phyloP scores from a whole-genome alignment of 306 rosid genomes.

The Cyamopsis tetragonoloba region DNA sequence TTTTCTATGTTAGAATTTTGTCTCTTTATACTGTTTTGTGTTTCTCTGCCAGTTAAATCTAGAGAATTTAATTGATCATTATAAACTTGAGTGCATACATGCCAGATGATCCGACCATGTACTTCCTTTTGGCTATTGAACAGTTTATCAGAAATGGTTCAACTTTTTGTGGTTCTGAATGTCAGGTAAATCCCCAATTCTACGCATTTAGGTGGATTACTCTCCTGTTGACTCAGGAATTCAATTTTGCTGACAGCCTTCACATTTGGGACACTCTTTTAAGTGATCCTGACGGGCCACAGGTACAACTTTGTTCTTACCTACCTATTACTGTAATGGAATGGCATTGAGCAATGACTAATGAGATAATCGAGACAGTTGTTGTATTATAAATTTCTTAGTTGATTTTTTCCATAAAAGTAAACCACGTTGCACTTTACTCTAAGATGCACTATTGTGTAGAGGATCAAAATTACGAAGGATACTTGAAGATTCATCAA shows the following conservation, averaged over 20 bases:
- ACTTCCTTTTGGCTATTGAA: slow-evolving; percentile 2
- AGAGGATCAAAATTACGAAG: not conserved
- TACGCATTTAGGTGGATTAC: slow-evolving; percentile 99
- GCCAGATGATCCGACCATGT: not conserved
- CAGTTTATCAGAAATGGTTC: slow-evolving; percentile 26
- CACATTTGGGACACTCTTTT: slow-evolving; percentile 94
- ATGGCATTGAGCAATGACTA: not conserved
- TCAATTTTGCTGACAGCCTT: slow-evolving; percentile 92
- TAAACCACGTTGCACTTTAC: not conserved
- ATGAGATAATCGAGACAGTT: not conserved
- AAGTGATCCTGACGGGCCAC: slow-evolving; percentile 96
- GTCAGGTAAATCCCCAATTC: slow-evolving; percentile 96
- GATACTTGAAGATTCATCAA: slow-evolving; percentile 12
- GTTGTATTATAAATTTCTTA: not conserved
- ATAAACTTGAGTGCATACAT: not conserved
- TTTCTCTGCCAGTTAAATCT: not conserved
- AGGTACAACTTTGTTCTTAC: slow-evolving; percentile 41
- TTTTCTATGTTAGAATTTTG: not conserved
- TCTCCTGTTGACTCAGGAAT: slow-evolving; percentile 94
- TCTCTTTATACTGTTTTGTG: not conserved
- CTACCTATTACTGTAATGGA: not conserved
- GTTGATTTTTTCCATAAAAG: slow-evolving; percentile 5
- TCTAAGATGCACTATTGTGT: not conserved
- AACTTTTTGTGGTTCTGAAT: slow-evolving; percentile 32
- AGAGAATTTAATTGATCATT: not conserved